Conservation (phyloP, 345 rosid genomes). For the Eutrema heterophyllum region DNA sequence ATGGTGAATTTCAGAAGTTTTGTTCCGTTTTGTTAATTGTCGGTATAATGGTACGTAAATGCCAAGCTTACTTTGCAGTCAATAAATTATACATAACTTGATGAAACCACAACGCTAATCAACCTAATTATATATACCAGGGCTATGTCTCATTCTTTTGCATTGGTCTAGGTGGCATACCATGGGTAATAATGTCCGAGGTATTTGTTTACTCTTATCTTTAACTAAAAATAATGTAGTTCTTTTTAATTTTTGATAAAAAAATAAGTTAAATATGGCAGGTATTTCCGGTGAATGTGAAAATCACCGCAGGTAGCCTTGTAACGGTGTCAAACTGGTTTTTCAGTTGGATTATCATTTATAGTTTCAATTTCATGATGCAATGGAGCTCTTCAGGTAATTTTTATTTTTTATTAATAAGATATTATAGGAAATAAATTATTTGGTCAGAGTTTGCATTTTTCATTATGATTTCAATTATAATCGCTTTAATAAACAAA, state of each 20-base stretch:
- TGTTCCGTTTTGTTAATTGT: slow-evolving; percentile 33
- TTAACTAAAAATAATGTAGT: neutral
- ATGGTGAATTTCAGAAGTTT: slow-evolving; percentile 17
- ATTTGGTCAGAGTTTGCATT: neutral
- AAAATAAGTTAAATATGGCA: neutral
- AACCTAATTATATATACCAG: slow-evolving; percentile 23
- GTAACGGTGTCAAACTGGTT: slow-evolving; percentile 42
- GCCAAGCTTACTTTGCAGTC: neutral
- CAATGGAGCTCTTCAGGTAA: slow-evolving; percentile 40
- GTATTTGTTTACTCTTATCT: slow-evolving; percentile 21
- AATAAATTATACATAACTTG: neutral
- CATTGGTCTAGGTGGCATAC: slow-evolving; percentile 49
- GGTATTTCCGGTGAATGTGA: slow-evolving; percentile 49
- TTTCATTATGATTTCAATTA: no score
- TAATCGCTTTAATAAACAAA: no score
- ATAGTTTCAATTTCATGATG: slow-evolving; percentile 46
- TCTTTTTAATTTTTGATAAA: neutral
- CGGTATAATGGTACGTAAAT: slow-evolving; percentile 40
- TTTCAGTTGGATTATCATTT: slow-evolving; percentile 41
- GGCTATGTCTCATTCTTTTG: slow-evolving; percentile 27
- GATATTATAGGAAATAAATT: neutral
- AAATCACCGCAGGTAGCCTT: slow-evolving; percentile 51
- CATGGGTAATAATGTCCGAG: slow-evolving; percentile 68
- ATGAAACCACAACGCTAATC: neutral
- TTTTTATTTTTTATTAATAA: neutral